Base-by-base conservation (phyloP, 192 early-diverging fungal genomes). In the Lobulomyces angularis region DNA sequence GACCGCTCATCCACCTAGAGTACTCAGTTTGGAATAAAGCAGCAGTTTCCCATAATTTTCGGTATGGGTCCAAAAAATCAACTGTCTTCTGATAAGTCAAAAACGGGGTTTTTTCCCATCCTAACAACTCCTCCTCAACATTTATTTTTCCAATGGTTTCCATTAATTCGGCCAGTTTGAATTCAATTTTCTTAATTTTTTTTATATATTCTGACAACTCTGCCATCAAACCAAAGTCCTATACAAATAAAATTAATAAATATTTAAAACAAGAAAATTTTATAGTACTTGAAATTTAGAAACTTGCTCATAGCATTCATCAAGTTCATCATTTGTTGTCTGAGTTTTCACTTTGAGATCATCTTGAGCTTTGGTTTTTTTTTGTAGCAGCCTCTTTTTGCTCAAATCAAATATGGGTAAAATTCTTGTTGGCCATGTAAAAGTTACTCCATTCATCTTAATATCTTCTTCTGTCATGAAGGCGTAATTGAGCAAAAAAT, bases 341-440 rank as follows among this genome's bases (percentile, higher is more conserved):
- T 50, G 49, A 21, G 69, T 75, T 48, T 75, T 75, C 23, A 50
- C 45, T 37, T 75, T 75, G 19, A 75, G 48, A 49, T 75, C 72
- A 37, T 75, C 72, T 48, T 75, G 72, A 12, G 72, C 72, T 43
- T 75, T 75, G 1, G 56, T 58, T 38, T 75, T 75, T 56, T 75
- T 75, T 45, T 75, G 72, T 32, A 67, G 44, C 69, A 74, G 68
- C 6, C 72, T 37, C 41, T 75, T 75, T 35, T 75, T 75, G 37
- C 60, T 64, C 7, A 75, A 50, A 24, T 75, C 72, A 64, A 75
- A 75, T 12, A 75, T 74, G 3, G 72, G 72, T 28, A 75, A 27
- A 27, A 78, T 77, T 9, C 73, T 24, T n/a, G 58, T 58, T 3
- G 74, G 74, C 74, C 74, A 78, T 18, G 74, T 78, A 45, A 78